Conservation (phyloP, 441 rosid species). For the Geranium incanum region DNA sequence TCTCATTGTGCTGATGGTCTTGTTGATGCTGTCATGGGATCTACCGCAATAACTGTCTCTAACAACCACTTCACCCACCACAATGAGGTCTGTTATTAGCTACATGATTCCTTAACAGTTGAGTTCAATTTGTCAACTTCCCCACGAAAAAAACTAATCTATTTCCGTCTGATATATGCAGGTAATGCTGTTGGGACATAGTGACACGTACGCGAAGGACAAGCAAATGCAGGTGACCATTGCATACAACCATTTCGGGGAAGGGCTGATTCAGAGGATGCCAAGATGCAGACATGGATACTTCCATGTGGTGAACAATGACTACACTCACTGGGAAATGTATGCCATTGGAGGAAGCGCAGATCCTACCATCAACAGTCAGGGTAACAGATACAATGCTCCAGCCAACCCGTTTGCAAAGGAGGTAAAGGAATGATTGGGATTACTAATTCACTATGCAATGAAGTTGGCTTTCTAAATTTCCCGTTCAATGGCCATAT, state of each 20-base stretch:
- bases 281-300: constrained; percentile 98
- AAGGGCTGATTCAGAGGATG: constrained; percentile 95
- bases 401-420: constrained; percentile 68
- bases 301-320: constrained; percentile 95
- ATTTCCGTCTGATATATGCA: constrained; percentile 17
- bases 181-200: constrained; percentile 85
- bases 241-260: constrained; percentile 95
- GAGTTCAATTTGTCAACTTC: not conserved
- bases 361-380: constrained; percentile 85
- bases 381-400: constrained; percentile 84
- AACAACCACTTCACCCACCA: constrained; percentile 89
- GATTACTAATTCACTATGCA: not conserved
- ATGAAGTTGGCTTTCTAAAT: not conserved
- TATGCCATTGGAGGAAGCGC: constrained; percentile 98
- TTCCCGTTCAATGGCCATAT: not conserved
- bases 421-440: constrained; percentile 41
- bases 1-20: constrained; percentile 92
- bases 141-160: not conserved
- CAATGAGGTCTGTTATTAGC: constrained; percentile 55
- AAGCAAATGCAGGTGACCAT: constrained; percentile 89
- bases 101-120: not conserved
- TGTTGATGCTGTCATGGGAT: constrained; percentile 91
- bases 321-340: constrained; percentile 99
- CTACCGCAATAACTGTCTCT: constrained; percentile 82
- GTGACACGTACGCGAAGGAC: constrained; percentile 77